Evolutionary conservation across 2,329 filamentous ascomycete species (phyloP), one percentile per base, ranked within the genome.

Genomic region (Fusarium anthophilum): DNA sequence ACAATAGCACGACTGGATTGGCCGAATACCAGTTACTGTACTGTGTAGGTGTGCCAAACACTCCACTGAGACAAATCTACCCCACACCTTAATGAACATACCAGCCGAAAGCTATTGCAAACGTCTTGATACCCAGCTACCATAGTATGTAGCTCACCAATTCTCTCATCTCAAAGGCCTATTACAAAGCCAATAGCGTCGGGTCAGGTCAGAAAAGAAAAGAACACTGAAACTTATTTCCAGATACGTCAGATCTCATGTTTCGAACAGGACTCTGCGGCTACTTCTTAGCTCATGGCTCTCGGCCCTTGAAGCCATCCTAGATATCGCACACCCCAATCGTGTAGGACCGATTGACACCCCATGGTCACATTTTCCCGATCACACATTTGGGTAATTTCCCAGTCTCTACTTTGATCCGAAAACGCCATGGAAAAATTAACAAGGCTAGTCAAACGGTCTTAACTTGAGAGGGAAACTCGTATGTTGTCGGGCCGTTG

Each of bases 271-370:
- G 43, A 50, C n/a, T 26, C 28, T 28, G 37, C 26, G 38, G 66
- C 32, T 50, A 43, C 26, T 28, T 32, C 44, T 48, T 37, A 57
- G 43, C 39, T 54, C 50, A 50, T 57, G n/a, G 48, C 37, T 48
- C 45, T 55, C 38, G 28, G 56, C 44, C 53, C 57, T 41, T 28
- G 22, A 67, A 68, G 63, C 71, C 45, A 64, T 71, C 63, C 41
- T 45, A 38, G 50, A 41, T 56, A 45, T 70, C n/a, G 30, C 50
- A 53, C 61, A 58, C 60, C 60, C 50, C 55, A 60, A 43, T 47
- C 32, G 37, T 54, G 53, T 68, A 74, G 67, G 71, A 72, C 71
- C 67, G 63, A 74, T 65, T 74, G 48, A 58, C 63, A 58, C 41
- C 51, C 63, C 41, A 69, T 55, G 55, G 54, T 44, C 57, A 59